Evolutionary conservation across 805 yeast genomes (phyloP), one percentile per base, ranked within the genome.

Genomic region (Candida dendrica): DNA sequence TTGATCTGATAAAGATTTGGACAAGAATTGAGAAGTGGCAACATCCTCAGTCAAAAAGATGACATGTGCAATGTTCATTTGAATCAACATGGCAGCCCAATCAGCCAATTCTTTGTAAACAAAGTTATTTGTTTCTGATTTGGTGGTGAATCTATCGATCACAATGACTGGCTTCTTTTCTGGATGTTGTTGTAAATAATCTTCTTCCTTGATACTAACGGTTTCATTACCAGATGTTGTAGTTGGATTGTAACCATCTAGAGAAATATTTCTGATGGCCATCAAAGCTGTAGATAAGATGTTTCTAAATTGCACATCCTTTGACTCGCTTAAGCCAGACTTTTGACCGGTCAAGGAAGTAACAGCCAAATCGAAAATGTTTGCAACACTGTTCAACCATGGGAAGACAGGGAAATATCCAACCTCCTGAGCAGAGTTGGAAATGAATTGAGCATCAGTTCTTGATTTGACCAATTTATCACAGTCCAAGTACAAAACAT

Each of bases 331-430:
- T 38, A 90, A 67, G 1, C 96, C 96, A 3, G 95, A 84, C 56
- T 89, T 90, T 58, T 89, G 97, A 1, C 98, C 98, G 1, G 95
- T 88, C 34, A 91, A 60, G 43, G 97, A 91, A 57, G 88, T 95
- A 16, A 85, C 84, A 42, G 81, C 87, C 53, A 93, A 69, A 63
- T 93, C 98, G 37, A 87, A 65, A 45, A 89, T 80, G 44, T 79
- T 77, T 0, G 95, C 78, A 11, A 90, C 65, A 2, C 84, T 76
- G 59, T 87, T 87, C 46, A 90, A 65, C 96, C 97, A 91, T 18
- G 96, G 85, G 60, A 93, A 93, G 6, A 87, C 81, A 1, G 98
- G 98, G 68, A 77, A 87, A 61, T 93, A 93, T 0, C 98, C 98
- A 20, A 89, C 55, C 58, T 86, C 87, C 20, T 65, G 66, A 0